Conservation (phyloP, 768 basidiomycete genomes). For the Leccinum incarnatum region DNA sequence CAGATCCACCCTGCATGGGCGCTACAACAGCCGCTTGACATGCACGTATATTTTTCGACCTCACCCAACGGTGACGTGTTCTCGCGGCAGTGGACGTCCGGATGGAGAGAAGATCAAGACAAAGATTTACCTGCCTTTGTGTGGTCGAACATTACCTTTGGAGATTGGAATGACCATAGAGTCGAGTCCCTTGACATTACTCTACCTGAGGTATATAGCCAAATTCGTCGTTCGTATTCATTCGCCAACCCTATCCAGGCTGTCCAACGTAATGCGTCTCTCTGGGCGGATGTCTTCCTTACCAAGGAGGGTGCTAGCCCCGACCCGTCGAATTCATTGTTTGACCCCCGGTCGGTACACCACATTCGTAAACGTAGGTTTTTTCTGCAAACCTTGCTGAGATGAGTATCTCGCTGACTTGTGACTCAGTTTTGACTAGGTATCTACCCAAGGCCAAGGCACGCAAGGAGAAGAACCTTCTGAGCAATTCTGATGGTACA, state of each 20-base stretch:
- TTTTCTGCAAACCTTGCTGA: neutral
- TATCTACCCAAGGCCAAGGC: conserved; percentile 70
- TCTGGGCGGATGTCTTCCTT: conserved; percentile 84
- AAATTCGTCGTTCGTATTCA: neutral
- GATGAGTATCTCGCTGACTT: conserved; percentile 2
- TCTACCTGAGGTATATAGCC: conserved; percentile 59
- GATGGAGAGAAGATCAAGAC: conserved; percentile 46
- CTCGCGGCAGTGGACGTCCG: conserved; percentile 49
- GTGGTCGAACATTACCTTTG: conserved; percentile 78
- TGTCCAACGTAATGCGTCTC: conserved; percentile 73
- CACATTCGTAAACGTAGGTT: conserved; percentile 71
- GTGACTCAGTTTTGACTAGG: conserved; percentile 71
- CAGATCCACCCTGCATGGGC: conserved; percentile 59
- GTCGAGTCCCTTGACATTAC: conserved; percentile 55
- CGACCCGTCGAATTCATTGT: conserved; percentile 54
- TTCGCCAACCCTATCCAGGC: conserved; percentile 40
- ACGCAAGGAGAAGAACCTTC: conserved; percentile 81
- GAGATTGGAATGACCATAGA: conserved; percentile 67
- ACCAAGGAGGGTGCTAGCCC: conserved; percentile 63
- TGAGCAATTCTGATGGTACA: conserved; percentile 42
- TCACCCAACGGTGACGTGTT: conserved; percentile 62
- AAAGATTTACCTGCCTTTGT: conserved; percentile 62
- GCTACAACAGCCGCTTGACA: conserved; percentile 56
- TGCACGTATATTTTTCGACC: conserved; percentile 74
- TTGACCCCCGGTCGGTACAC: conserved; percentile 56